Evolutionary conservation across 2,329 filamentous ascomycete genomes (phyloP).

Genomic region (Colletotrichum orbiculare): DNA sequence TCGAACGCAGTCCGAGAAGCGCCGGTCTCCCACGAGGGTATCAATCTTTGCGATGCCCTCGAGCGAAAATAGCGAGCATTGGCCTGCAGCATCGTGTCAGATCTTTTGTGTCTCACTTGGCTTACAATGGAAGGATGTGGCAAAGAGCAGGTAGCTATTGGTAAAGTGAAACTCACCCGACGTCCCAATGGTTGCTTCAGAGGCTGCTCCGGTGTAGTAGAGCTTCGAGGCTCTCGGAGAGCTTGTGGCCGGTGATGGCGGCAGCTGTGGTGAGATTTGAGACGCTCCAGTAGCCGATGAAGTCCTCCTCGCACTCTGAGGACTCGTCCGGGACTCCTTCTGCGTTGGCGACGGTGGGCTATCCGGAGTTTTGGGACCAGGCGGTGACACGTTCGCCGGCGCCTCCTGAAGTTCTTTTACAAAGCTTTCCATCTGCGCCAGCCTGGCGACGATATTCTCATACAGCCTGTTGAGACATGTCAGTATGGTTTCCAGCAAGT

Average conservation of each 20-base stretch:
- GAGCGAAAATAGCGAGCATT: constrained; percentile 39
- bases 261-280: not conserved
- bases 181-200: constrained; percentile 10
- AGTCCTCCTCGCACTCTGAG: not conserved
- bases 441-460: constrained; percentile 9
- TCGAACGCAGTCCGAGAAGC: constrained; percentile 9
- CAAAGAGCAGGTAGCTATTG: not conserved
- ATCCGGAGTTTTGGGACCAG: not conserved
- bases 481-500: not conserved
- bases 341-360: not conserved
- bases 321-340: not conserved
- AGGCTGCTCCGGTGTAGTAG: constrained; percentile 16
- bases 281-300: not conserved
- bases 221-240: not conserved
- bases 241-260: not conserved
- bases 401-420: constrained; percentile 10
- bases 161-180: constrained; percentile 14
- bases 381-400: not conserved
- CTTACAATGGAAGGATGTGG: not conserved
- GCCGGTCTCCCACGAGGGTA: constrained; percentile 6
- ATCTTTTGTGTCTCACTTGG: not conserved
- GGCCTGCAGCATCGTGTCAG: not conserved
- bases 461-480: not conserved
- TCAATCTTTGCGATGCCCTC: constrained; percentile 23
- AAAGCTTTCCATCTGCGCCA: constrained; percentile 19